Percentiles rank a stretch among this genome's conserved stretches.
These are phyloP conservation scores for Abrus pulchellus DNA, from an alignment of 306 rosid genomes.

Conservation along the genomic window DNA sequence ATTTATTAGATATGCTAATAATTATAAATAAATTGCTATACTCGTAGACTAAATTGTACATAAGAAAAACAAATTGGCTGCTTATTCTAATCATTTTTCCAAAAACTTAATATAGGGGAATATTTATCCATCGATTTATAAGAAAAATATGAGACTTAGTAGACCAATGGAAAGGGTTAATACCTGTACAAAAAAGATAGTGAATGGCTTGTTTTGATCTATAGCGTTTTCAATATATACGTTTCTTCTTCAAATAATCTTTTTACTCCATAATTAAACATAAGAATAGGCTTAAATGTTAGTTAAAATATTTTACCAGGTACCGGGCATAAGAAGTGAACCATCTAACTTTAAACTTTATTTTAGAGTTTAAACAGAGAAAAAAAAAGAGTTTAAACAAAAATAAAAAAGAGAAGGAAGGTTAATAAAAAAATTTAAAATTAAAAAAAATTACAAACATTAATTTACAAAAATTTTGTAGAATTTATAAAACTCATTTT, in stretches of 20 bases:
- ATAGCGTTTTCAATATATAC: not conserved
- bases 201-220: not conserved
- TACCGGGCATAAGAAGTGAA: not conserved
- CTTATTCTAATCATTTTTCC: not conserved
- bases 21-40: too few relatives aligned
- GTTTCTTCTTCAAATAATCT: not conserved
- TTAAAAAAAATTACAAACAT: too few relatives aligned
- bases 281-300: not conserved
- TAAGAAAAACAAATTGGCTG: too few relatives aligned
- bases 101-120: not conserved
- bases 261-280: not conserved
- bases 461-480: too few relatives aligned
- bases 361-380: too few relatives aligned
- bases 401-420: too few relatives aligned
- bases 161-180: not conserved
- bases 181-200: not conserved
- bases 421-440: too few relatives aligned
- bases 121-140: not conserved
- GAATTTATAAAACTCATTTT: too few relatives aligned
- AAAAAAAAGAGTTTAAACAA: too few relatives aligned
- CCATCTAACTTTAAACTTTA: not conserved
- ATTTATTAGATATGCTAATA: too few relatives aligned
- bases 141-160: not conserved
- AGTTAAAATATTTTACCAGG: not conserved
- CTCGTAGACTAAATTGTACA: too few relatives aligned